These are phyloP conservation scores for Russula virescens DNA, from an alignment of 768 basidiomycete species.

Conservation along the genomic window DNA sequence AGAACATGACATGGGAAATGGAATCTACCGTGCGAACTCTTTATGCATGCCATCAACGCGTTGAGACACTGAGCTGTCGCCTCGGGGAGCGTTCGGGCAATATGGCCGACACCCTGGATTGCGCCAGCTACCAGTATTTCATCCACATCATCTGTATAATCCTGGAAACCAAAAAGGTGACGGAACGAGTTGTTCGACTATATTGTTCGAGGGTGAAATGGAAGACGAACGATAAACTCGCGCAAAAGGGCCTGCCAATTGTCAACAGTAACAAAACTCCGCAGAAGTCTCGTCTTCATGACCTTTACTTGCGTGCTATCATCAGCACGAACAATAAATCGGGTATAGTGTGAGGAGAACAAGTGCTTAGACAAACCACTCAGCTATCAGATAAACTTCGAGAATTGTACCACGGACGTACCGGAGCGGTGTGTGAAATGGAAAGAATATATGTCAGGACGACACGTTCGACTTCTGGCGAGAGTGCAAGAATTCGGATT, in stretches of 20 bases:
- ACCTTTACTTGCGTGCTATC: slow-evolving; percentile 64
- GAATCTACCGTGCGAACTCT: slow-evolving; percentile 54
- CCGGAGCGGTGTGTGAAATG: slow-evolving; percentile 61
- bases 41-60: slow-evolving; percentile 73
- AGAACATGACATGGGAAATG: background rate
- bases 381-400: background rate
- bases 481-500: slow-evolving; percentile 60
- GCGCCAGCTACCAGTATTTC: slow-evolving; percentile 66
- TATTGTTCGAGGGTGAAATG: slow-evolving; percentile 1
- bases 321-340: slow-evolving; percentile 63
- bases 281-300: slow-evolving; percentile 69
- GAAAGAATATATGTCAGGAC: slow-evolving; percentile 65
- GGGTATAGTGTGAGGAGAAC: slow-evolving; percentile 54
- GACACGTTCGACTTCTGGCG: slow-evolving; percentile 70
- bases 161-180: slow-evolving; percentile 39
- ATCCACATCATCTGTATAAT: slow-evolving; percentile 74
- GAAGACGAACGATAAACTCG: slow-evolving; percentile 71
- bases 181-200: background rate
- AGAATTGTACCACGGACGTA: slow-evolving; percentile 34
- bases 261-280: slow-evolving; percentile 56
- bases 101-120: slow-evolving; percentile 72
- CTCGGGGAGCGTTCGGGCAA: slow-evolving; percentile 63
- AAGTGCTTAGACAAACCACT: slow-evolving; percentile 43
- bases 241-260: slow-evolving; percentile 67
- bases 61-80: slow-evolving; percentile 66